Percentiles rank a stretch among this genome's conserved stretches.
phyloP scores from a whole-genome alignment of 768 basidiomycete species.

The Lyophyllum decastes region DNA sequence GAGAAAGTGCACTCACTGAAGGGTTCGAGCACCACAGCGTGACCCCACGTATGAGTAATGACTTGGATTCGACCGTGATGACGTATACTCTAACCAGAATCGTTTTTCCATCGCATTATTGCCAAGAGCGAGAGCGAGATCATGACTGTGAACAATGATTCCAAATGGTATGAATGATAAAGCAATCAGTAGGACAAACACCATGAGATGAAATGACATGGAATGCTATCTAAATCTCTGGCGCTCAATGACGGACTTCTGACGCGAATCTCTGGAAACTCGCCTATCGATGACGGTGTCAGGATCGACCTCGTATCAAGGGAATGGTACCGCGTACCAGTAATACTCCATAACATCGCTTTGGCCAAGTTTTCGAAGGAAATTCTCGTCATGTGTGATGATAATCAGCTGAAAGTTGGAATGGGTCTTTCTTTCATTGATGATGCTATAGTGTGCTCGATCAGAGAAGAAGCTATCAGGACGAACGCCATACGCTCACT shows the following conservation, averaged over 20 bases:
- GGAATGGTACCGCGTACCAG: slow-evolving; percentile 58
- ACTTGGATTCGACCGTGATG: neutral
- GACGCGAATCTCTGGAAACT: slow-evolving; percentile 66
- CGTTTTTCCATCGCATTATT: neutral
- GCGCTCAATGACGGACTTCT: slow-evolving; percentile 78
- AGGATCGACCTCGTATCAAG: neutral
- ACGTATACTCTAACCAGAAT: neutral
- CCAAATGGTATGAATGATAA: neutral
- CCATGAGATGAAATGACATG: slow-evolving; percentile 1
- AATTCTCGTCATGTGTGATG: slow-evolving; percentile 97
- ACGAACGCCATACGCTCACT: slow-evolving; percentile 52
- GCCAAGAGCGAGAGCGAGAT: neutral
- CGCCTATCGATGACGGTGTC: slow-evolving; percentile 54
- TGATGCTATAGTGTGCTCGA: slow-evolving; percentile 61
- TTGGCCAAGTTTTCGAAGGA: slow-evolving; percentile 88
- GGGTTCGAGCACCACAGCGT: neutral
- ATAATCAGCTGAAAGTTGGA: slow-evolving; percentile 96
- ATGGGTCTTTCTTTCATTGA: slow-evolving; percentile 87
- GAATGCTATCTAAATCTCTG: slow-evolving; percentile 58
- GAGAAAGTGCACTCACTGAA: neutral
- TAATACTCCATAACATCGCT: slow-evolving; percentile 94
- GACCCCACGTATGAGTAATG: neutral
- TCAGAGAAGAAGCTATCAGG: slow-evolving; percentile 1
- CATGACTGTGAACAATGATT: neutral
- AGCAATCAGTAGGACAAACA: slow-evolving; percentile 21